Base-by-base conservation (phyloP, 176 grass and related monocot species). In the Chloris gayana region DNA sequence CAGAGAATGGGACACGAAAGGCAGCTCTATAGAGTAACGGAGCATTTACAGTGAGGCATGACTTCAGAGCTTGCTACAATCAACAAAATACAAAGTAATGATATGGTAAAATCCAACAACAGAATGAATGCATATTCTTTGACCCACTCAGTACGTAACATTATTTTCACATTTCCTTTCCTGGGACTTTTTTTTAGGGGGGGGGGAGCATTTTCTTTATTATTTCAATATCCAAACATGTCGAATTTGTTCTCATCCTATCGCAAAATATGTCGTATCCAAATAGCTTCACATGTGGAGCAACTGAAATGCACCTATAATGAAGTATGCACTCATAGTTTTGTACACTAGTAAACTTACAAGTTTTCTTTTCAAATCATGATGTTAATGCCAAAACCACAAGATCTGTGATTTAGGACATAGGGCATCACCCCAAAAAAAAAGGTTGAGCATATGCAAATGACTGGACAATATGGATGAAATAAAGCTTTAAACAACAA, bases 11-110 rank as follows among this genome's bases (percentile, higher is more conserved):
- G 51, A 98, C 92, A 72, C 12, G 74, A 79, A 87, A 95, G 62
- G 95, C 90, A 37, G 90, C 86, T 95, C 92, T 89, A 75, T 93
- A 98, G 67, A 98, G 90, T 82, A 98, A 86, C 57, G 95, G 95
- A 49, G 95, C 95, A 89, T 98, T 98, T 70, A 98, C 95, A 41
- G 46, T 81, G 51, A 98, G 90, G 90, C 95, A 98, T 59, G 92
- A 93, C 78, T 87, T 89, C 59, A 95, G 69, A 77, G 92, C 90
- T 82, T 93, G 92, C 95, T 98, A 81, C 80, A 88, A 21, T 83
- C 62, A 68, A 84, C 34, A 80, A 53, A 65, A 64, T 31, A 79
- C 69, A 70, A 18, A 7, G 69, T 60, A 77, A 17, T 30, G 58
- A 61, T 34, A 7, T 25, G 14, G 35, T 67, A 56, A 44, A 54